phyloP scores from a whole-genome alignment of 169 alveolate genomes.

The Blepharisma undulans region DNA sequence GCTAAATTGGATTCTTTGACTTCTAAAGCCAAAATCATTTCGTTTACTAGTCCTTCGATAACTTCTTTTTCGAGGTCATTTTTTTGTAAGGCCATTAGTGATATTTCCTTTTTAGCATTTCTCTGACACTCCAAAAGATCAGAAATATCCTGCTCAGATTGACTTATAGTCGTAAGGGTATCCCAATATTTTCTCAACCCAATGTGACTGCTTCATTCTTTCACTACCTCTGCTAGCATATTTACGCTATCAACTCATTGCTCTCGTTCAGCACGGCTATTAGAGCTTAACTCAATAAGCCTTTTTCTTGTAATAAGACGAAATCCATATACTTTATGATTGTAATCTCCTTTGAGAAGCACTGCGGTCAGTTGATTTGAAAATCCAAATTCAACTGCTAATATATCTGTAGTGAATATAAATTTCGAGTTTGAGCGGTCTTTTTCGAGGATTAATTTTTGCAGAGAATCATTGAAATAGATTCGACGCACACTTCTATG shows the following conservation, averaged over 20 bases:
- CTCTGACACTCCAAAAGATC: background rate
- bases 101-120: background rate
- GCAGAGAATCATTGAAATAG: background rate
- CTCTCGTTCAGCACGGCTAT: background rate
- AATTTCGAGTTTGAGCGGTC: background rate
- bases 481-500: background rate
- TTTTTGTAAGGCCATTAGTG: background rate
- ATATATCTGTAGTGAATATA: background rate
- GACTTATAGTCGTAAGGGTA: background rate
- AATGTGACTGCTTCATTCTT: background rate
- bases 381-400: background rate
- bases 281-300: background rate
- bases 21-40: background rate
- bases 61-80: background rate
- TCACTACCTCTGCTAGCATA: background rate
- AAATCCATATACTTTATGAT: background rate
- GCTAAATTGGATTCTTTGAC: background rate
- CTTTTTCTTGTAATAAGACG: background rate
- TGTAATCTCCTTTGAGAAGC: constrained; percentile 3
- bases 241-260: background rate
- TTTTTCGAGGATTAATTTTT: constrained; percentile 6
- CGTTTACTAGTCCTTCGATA: background rate
- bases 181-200: constrained; percentile 2
- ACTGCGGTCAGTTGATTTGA: background rate
- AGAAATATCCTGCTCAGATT: background rate